Base-by-base conservation (phyloP, 2,329 filamentous ascomycete genomes). In the Fusarium sp. region DNA sequence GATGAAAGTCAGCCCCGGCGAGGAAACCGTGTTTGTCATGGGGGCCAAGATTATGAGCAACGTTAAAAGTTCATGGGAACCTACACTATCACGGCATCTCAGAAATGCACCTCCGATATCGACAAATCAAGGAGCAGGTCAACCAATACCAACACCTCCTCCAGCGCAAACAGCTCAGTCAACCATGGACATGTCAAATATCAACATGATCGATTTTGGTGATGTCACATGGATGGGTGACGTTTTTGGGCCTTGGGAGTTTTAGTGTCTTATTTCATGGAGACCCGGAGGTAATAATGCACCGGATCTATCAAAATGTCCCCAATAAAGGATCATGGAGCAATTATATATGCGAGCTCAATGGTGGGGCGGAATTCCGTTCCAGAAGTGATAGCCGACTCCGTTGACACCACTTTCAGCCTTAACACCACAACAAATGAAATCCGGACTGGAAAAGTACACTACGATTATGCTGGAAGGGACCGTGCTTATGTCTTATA, bases 221-320 rank as follows among this genome's bases (percentile, higher is more conserved):
- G 80, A 82, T 64, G 67, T 81, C 50, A 70, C 76, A 20, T 82
- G 80, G 80, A 81, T 82, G 79, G 76, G 78, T 18, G 80, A 82
- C 42, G 76, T 81, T 8, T 81, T 82, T 71, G 79, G 79, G 2
- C 78, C 80, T 7, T 81, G 80, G 80, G 80, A 81, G 20, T 78
- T 78, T 42, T 80, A 64, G 71, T 23, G 46, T 14, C 44, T 38
- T 35, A n/a, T 32, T 9, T n/a, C 15, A 27, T 38, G 33, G 23
- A 46, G 32, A 38, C 7, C 7, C 60, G 53, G 26, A 14, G 27
- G 23, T 60, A 10, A 49, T 20, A 40, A 37, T 32, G n/a, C 10
- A 41, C 56, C 33, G 38, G 37, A 37, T 42, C 60, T 61, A 61
- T 33, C 32, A 30, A 27, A 17, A 35, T 40, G 35, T 44, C n/a